Base-by-base conservation (phyloP, 1,284 basidiomycete species). In the Leccinum pachyderme region DNA sequence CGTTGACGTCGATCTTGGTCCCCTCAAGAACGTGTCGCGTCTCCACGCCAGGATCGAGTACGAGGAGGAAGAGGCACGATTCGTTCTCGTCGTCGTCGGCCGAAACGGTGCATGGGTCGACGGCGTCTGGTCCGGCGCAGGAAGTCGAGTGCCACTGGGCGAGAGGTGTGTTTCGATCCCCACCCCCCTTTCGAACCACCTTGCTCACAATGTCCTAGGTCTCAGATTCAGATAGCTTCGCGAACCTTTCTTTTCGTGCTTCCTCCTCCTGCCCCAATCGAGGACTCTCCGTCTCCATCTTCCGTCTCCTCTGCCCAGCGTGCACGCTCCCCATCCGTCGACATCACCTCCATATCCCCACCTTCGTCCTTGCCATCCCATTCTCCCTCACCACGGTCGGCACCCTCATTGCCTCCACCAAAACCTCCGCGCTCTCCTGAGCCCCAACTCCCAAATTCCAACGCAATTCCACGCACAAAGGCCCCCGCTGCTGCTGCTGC, bases 51-150 rank as follows among this genome's bases (percentile, higher is more conserved):
- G 88, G 77, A 95, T 99, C 66, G 93, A 93, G 72, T 97, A 91
- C 69, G 90, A 93, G 75, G 84, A 88, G 62, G 84, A 89, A 24
- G 86, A 91, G 58, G 92, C 93, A 69, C 84, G 85, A 65, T 99
- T 95, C 75, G 87, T 94, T 29, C 81, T 99, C 47, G 85, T 89
- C 59, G 95, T 99, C 37, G 81, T 93, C 33, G 97, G 97, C 11
- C 80, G 96, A 55, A 99, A 99, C 66, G 97, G 97, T 11, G 95
- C 95, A 8, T 98, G 95, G 87, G 94, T 99, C 2, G 96, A 99
- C 64, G 95, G 95, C 47, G 85, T 94, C 12, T 99, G 95, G 90
- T 90, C 88, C 56, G 89, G 89, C 18, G 89, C 90, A 68, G 93
- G 94, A 15, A 89, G 90, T 57, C 83, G 89, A 57, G 91, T 95